phyloP scores from a whole-genome alignment of 2,329 filamentous ascomycete species.

The Acarospora socialis region DNA sequence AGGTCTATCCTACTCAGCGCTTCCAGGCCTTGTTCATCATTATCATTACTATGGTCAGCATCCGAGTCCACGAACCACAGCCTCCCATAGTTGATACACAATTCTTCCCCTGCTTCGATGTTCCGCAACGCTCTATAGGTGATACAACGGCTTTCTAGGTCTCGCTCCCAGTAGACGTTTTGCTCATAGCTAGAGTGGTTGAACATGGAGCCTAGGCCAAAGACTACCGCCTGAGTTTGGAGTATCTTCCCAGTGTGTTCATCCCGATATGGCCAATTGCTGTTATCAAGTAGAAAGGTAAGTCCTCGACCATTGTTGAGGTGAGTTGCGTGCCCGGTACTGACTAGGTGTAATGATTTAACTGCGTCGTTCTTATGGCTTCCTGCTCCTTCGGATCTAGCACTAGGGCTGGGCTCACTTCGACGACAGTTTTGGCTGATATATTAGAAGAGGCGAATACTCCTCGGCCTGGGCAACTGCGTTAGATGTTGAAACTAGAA shows the following conservation, averaged over 20 bases:
- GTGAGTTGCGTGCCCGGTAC: constrained; percentile 3
- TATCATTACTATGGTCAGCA: too few species aligned
- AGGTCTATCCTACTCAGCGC: too few species aligned
- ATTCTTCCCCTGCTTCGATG: constrained; percentile 34
- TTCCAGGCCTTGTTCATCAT: too few species aligned
- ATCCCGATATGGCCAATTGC: constrained; percentile 16
- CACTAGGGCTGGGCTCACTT: constrained; percentile 23
- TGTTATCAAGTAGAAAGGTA: constrained; percentile 4
- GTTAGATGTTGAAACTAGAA: too few species aligned
- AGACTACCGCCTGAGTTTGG: constrained; percentile 35
- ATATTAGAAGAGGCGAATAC: constrained; percentile 18
- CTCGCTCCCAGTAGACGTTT: constrained; percentile 38
- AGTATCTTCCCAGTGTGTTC: constrained; percentile 12
- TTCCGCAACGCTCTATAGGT: constrained; percentile 34
- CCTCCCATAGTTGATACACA: constrained; percentile 28
- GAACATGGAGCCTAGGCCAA: constrained; percentile 41
- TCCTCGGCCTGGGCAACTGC: constrained; percentile 15
- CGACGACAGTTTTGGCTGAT: constrained; percentile 15
- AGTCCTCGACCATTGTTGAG: neutral
- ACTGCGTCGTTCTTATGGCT: constrained; percentile 32
- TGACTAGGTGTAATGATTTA: constrained; percentile 42
- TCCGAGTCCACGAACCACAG: constrained; percentile 19
- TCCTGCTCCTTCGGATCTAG: constrained; percentile 31
- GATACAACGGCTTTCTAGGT: constrained; percentile 28
- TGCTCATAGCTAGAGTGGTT: constrained; percentile 36